phyloP scores from a whole-genome alignment of 108 stramenopile species.

The Discostella stelligeroides region DNA sequence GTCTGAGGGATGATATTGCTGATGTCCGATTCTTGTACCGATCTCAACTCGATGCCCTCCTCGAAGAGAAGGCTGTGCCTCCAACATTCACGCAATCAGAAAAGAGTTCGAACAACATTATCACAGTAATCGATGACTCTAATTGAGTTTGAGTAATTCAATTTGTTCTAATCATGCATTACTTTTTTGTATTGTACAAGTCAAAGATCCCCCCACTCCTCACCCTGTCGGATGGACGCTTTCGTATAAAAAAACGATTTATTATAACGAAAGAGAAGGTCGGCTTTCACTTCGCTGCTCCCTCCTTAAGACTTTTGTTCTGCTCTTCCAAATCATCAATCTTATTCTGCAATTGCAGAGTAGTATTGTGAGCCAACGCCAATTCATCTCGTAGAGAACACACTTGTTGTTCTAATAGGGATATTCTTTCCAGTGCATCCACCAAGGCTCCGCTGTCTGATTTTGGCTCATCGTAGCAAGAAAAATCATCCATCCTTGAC shows the following conservation, averaged over 20 bases:
- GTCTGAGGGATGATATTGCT: slow-evolving; percentile 71
- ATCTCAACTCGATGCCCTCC: slow-evolving; percentile 64
- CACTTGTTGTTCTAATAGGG: slow-evolving; percentile 40
- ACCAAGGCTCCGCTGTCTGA: slow-evolving; percentile 4
- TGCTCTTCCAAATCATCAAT: slow-evolving; percentile 59
- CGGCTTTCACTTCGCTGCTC: too few species aligned
- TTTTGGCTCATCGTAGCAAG: background rate
- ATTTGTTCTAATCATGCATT: too few species aligned
- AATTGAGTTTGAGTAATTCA: too few species aligned
- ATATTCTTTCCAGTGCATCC: slow-evolving; percentile 48
- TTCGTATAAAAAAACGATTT: too few species aligned
- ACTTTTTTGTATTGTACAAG: too few species aligned
- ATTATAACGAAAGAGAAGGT: too few species aligned
- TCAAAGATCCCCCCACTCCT: too few species aligned
- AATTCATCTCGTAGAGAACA: slow-evolving; percentile 54
- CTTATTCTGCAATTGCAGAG: slow-evolving; percentile 56
- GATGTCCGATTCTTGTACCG: slow-evolving; percentile 76
- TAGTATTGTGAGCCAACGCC: slow-evolving; percentile 38
- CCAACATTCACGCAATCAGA: slow-evolving; percentile 1
- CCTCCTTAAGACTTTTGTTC: slow-evolving; percentile 46
- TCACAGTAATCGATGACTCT: slow-evolving; percentile 1
- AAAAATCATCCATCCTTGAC: slow-evolving; percentile 4
- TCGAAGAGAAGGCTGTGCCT: slow-evolving; percentile 71
- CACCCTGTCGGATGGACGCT: too few species aligned
- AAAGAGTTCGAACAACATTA: slow-evolving; percentile 1